These are phyloP conservation scores for Pestalotiopsis sp. DNA, from an alignment of 2,329 filamentous ascomycete genomes.

Conservation along the genomic window DNA sequence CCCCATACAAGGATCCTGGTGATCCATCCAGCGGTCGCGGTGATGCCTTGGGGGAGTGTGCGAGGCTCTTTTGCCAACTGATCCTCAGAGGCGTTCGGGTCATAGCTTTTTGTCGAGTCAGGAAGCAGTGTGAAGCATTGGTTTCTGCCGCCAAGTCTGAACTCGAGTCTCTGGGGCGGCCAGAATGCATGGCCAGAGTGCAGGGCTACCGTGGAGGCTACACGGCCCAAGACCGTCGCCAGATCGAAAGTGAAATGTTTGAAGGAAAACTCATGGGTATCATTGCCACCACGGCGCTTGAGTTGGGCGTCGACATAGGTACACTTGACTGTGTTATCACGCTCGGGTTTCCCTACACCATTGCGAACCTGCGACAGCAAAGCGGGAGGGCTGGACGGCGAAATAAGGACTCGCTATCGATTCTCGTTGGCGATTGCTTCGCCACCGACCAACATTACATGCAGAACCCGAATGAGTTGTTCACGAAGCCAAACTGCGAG, in stretches of 20 bases:
- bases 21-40: constrained; percentile 87
- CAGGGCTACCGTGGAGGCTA: constrained; percentile 98
- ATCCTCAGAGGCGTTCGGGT: constrained; percentile 86
- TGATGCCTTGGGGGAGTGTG: constrained; percentile 82
- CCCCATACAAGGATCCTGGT: constrained; percentile 85
- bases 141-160: constrained; percentile 80
- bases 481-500: constrained; percentile 87
- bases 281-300: constrained; percentile 88
- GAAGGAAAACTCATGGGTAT: constrained; percentile 92
- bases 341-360: constrained; percentile 93
- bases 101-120: constrained; percentile 88
- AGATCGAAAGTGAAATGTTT: constrained; percentile 96
- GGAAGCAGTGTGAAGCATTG: constrained; percentile 86
- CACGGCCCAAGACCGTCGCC: constrained; percentile 83
- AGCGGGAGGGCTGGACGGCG: constrained; percentile 89
- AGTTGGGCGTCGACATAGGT: constrained; percentile 94
- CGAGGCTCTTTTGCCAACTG: constrained; percentile 86
- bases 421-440: constrained; percentile 87
- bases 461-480: constrained; percentile 92
- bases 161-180: constrained; percentile 70
- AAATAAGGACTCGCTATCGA: constrained; percentile 90
- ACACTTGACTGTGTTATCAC: constrained; percentile 92
- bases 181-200: constrained; percentile 76
- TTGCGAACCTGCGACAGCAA: constrained; percentile 92
- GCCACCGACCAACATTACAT: constrained; percentile 96